Evolutionary conservation across 2,329 filamentous ascomycete genomes (phyloP).

Genomic region (Xylaria sp.): DNA sequence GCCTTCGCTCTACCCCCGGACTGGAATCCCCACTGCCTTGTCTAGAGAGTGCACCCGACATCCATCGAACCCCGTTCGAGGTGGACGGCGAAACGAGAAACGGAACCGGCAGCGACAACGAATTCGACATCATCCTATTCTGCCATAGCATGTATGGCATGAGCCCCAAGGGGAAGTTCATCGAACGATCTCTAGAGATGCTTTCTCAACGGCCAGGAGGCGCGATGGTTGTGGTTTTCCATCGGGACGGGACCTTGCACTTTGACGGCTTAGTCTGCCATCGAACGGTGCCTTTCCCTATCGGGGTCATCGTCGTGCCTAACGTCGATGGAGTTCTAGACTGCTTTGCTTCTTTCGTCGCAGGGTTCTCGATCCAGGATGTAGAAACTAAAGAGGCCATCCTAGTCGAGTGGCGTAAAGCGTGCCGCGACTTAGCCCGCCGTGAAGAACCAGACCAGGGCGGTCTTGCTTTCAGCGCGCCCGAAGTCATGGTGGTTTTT

Average conservation of each 20-base stretch:
- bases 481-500: constrained; percentile 58
- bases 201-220: constrained; percentile 47
- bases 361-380: constrained; percentile 50
- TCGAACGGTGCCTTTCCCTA: constrained; percentile 52
- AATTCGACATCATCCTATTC: constrained; percentile 63
- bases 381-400: constrained; percentile 40
- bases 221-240: constrained; percentile 60
- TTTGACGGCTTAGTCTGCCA: constrained; percentile 56
- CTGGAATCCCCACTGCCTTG: constrained; percentile 47
- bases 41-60: constrained; percentile 46
- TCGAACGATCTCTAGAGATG: constrained; percentile 54
- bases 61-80: constrained; percentile 49
- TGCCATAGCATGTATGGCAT: constrained; percentile 70
- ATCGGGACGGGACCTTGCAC: constrained; percentile 53
- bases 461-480: constrained; percentile 54
- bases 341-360: constrained; percentile 58
- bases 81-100: constrained; percentile 17
- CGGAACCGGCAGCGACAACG: constrained; percentile 32
- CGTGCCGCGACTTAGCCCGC: constrained; percentile 56
- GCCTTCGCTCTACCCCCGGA: constrained; percentile 42
- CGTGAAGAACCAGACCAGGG: constrained; percentile 44
- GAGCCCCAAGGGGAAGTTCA: constrained; percentile 51
- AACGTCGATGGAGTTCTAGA: constrained; percentile 54
- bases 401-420: constrained; percentile 52
- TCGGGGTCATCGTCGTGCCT: constrained; percentile 49